Conservation (phyloP, 306 rosid genomes). For the Cicer yamashitae region DNA sequence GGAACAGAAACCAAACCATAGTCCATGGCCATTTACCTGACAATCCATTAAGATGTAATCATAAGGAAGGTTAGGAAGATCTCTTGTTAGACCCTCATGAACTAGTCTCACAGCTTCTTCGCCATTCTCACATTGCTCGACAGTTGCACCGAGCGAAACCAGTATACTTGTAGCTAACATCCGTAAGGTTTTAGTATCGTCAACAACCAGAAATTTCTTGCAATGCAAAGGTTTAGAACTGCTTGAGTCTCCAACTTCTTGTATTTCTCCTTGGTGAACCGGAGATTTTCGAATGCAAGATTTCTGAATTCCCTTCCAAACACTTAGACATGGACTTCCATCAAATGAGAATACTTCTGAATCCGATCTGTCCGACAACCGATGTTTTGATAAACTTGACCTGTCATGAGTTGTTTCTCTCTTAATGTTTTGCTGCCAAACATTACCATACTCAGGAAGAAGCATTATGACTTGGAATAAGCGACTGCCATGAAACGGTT, state of each 20-base stretch:
- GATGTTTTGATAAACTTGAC: neutral
- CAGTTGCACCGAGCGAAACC: conserved; percentile 53
- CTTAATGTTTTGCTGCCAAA: neutral
- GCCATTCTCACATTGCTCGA: conserved; percentile 60
- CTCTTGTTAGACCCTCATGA: conserved; percentile 46
- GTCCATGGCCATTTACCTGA: conserved; percentile 52
- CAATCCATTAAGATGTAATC: conserved; percentile 81
- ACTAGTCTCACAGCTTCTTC: conserved; percentile 55
- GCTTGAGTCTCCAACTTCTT: conserved; percentile 31
- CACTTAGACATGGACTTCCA: conserved; percentile 16
- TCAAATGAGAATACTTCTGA: neutral
- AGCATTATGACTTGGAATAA: conserved; percentile 54
- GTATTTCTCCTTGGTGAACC: conserved; percentile 36
- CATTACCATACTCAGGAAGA: conserved; percentile 72
- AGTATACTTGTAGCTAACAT: conserved; percentile 38
- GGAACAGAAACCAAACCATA: neutral
- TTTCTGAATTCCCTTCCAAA: conserved; percentile 32
- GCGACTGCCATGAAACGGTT: conserved; percentile 65
- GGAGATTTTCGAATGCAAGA: conserved; percentile 15
- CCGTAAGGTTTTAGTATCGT: conserved; percentile 46
- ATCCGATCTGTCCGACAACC: neutral
- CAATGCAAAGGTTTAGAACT: conserved; percentile 48
- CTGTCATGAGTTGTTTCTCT: conserved; percentile 6
- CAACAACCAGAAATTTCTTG: conserved; percentile 66
- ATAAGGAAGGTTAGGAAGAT: conserved; percentile 47